These are phyloP conservation scores for Candida lessepsii DNA, from an alignment of 805 yeast genomes.

Conservation along the genomic window DNA sequence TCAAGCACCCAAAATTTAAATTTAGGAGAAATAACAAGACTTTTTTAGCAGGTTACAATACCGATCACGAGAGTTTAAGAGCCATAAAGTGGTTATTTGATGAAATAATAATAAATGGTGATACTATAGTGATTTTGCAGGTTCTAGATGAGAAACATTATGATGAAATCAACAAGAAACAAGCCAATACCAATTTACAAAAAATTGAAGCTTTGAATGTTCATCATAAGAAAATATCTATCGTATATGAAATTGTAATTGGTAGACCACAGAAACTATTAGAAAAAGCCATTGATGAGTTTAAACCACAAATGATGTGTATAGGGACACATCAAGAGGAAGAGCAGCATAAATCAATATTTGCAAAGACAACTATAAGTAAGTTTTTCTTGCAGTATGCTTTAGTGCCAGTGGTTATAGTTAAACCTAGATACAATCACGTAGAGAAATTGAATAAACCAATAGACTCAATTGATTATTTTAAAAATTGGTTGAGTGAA, in stretches of 20 bases:
- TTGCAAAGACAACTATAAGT: conserved; percentile 35
- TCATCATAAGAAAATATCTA: conserved; percentile 34
- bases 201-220: conserved; percentile 34
- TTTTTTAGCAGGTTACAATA: conserved; percentile 38
- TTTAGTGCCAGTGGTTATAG: conserved; percentile 43
- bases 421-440: conserved; percentile 38
- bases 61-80: conserved; percentile 34
- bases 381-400: conserved; percentile 44
- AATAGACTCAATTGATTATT: conserved; percentile 34
- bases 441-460: conserved; percentile 30
- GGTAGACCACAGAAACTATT: conserved; percentile 42
- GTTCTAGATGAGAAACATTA: conserved; percentile 38
- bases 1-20: conserved; percentile 41
- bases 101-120: conserved; percentile 44
- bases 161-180: conserved; percentile 26
- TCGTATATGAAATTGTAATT: conserved; percentile 40
- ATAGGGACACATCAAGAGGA: conserved; percentile 41
- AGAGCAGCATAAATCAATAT: conserved; percentile 24
- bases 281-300: conserved; percentile 40
- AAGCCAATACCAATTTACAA: conserved; percentile 28
- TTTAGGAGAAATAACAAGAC: conserved; percentile 46
- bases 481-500: conserved; percentile 35
- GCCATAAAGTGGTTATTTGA: conserved; percentile 47
- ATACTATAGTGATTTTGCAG: conserved; percentile 40
- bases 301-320: conserved; percentile 45